These are phyloP conservation scores for Aleurites moluccanus DNA, from an alignment of 441 rosid species.

Conservation along the genomic window DNA sequence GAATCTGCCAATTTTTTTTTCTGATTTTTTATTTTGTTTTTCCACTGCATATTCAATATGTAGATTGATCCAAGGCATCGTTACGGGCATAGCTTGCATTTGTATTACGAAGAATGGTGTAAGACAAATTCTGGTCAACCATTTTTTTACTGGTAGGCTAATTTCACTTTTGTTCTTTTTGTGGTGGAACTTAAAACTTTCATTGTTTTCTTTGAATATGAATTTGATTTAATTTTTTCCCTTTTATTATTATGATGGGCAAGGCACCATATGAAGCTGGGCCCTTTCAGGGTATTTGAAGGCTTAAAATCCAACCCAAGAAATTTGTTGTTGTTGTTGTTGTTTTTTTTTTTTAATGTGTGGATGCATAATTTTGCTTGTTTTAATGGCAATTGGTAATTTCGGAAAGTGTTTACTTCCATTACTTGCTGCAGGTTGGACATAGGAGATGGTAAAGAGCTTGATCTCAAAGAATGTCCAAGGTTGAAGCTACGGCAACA, in stretches of 20 bases:
- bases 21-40: background rate
- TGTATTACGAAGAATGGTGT: slow-evolving; percentile 77
- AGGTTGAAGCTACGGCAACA: slow-evolving; percentile 69
- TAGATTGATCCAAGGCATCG: slow-evolving; percentile 98
- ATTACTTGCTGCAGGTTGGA: slow-evolving; percentile 63
- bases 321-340: background rate
- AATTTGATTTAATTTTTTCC: background rate
- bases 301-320: no score
- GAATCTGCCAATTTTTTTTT: background rate
- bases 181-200: background rate
- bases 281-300: background rate
- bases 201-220: background rate
- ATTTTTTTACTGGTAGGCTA: slow-evolving; percentile 73
- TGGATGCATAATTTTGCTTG: background rate
- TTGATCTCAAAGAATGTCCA: slow-evolving; percentile 62
- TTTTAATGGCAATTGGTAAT: background rate
- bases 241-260: background rate
- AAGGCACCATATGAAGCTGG: background rate
- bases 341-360: background rate
- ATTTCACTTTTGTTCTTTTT: slow-evolving; percentile 9
- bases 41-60: background rate
- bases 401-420: slow-evolving; percentile 11
- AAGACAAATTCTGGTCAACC: slow-evolving; percentile 76
- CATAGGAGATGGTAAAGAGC: slow-evolving; percentile 78
- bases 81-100: slow-evolving; percentile 75